Base-by-base conservation (phyloP, 176 grass and related monocot genomes). In the Otatea glauca region DNA sequence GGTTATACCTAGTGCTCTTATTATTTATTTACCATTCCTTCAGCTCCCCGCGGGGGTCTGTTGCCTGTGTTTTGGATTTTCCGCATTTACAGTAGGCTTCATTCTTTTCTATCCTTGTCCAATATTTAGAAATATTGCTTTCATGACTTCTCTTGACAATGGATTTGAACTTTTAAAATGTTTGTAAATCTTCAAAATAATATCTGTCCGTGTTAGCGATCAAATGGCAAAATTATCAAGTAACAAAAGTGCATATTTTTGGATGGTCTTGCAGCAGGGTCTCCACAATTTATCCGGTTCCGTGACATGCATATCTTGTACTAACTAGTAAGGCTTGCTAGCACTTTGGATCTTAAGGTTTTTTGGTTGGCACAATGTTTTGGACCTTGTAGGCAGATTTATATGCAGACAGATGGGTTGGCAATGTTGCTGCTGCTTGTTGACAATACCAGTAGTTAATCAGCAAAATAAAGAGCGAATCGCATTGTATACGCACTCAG, bases 81-180 rank as follows among this genome's bases (percentile, higher is more conserved):
- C 1, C n/a, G 38, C 17, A 4, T 37, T 50, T 24, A 47, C 4
- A 8, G 5, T 32, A 12, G 66, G 42, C 29, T 73, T 71, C 56
- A 42, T 11, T 80, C 39, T 81, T 44, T 74, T 17, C 13, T 37
- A 35, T 61, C 0, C 6, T 21, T 72, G 55, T 14, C 32, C 15
- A 50, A 66, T 55, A 62, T 86, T 75, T 41, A 48, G 9, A 68
- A 65, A 87, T 74, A 58, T 56, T 6, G 10, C 59, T 37, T n/a
- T 65, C 21, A 35, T 81, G 21, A 12, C 32, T 18, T 88, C 14
- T 48, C 10, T 83, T 71, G 11, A 81, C 70, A 11, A 51, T 70
- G 34, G 54, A 59, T 42, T 49, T 10, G 11, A 43, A 75, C 43
- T n/a, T 3, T 47, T 42, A 56, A 75, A 25, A 44, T 0, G 21